phyloP scores from a whole-genome alignment of 2,329 filamentous ascomycete genomes.

The Tricladium varicosporioides region DNA sequence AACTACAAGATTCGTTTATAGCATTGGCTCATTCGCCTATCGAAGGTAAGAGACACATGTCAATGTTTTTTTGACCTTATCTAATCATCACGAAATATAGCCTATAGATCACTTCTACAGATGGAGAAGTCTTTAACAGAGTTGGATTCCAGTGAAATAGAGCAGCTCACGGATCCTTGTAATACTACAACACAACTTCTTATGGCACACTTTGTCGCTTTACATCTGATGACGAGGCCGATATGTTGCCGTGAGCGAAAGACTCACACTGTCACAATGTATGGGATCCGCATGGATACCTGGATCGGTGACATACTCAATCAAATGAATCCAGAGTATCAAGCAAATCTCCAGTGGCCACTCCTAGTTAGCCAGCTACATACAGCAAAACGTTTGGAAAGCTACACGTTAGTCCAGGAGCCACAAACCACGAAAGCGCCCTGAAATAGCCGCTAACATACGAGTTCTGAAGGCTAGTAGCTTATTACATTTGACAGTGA shows the following conservation, averaged over 20 bases:
- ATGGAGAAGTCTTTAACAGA: too few species aligned
- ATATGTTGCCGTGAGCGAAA: slow-evolving; percentile 15
- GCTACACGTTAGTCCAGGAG: not conserved
- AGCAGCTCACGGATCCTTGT: slow-evolving; percentile 3
- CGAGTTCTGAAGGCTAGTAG: too few species aligned
- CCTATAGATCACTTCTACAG: too few species aligned
- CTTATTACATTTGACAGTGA: too few species aligned
- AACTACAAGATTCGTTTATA: not conserved
- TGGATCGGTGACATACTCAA: slow-evolving; percentile 8
- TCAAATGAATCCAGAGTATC: not conserved
- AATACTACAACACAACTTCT: slow-evolving; percentile 14
- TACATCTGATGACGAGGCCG: slow-evolving; percentile 15
- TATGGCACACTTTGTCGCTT: slow-evolving; percentile 11
- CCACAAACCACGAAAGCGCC: not conserved
- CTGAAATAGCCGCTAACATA: too few species aligned
- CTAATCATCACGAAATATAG: too few species aligned
- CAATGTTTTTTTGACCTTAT: too few species aligned
- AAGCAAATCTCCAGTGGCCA: slow-evolving; percentile 1
- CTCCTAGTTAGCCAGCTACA: not conserved
- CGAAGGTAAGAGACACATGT: not conserved
- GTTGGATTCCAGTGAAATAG: too few species aligned
- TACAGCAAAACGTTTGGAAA: not conserved
- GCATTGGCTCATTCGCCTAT: not conserved
- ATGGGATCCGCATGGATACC: slow-evolving; percentile 15
- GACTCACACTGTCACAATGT: slow-evolving; percentile 17